A percentile compares a stretch with the other conserved stretches of the same genome.
phyloP scores from a whole-genome alignment of 371 early-diverging fungal species.

The Actinomortierella wolfii region DNA sequence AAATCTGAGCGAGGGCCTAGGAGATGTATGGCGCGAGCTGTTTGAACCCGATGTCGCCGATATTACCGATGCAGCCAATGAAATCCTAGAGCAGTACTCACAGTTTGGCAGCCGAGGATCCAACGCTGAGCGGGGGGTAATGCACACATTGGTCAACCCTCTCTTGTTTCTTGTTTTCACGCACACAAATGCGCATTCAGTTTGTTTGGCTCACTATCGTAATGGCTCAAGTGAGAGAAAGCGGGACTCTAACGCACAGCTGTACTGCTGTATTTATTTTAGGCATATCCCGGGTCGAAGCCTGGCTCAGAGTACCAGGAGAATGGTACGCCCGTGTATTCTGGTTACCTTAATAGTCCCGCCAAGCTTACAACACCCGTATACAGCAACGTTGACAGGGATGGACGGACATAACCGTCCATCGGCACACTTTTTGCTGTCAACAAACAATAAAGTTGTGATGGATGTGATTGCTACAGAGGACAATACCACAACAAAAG shows the following conservation, averaged over 20 bases:
- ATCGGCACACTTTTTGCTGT: too few relatives aligned
- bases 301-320: conserved; percentile 46
- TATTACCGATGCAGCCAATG: conserved; percentile 43
- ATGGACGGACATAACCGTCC: too few relatives aligned
- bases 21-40: conserved; percentile 34
- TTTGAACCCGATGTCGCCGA: conserved; percentile 37
- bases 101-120: conserved; percentile 8
- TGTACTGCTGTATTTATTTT: too few relatives aligned
- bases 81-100: conserved; percentile 46
- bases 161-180: neutral
- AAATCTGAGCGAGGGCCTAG: conserved; percentile 30
- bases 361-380: conserved; percentile 45
- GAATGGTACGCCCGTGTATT: conserved; percentile 38
- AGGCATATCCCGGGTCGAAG: conserved; percentile 33
- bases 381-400: conserved; percentile 7
- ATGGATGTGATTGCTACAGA: neutral
- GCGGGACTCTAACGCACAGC: too few relatives aligned
- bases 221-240: too few relatives aligned
- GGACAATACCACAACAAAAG: too few relatives aligned
- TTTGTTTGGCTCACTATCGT: too few relatives aligned
- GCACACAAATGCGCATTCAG: too few relatives aligned
- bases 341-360: conserved; percentile 41
- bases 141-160: too few relatives aligned
- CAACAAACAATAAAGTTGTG: neutral
- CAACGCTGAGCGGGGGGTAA: neutral